These are phyloP conservation scores for Grosmannia clavigera DNA, from an alignment of 2,329 filamentous ascomycete species.

Conservation along the genomic window DNA sequence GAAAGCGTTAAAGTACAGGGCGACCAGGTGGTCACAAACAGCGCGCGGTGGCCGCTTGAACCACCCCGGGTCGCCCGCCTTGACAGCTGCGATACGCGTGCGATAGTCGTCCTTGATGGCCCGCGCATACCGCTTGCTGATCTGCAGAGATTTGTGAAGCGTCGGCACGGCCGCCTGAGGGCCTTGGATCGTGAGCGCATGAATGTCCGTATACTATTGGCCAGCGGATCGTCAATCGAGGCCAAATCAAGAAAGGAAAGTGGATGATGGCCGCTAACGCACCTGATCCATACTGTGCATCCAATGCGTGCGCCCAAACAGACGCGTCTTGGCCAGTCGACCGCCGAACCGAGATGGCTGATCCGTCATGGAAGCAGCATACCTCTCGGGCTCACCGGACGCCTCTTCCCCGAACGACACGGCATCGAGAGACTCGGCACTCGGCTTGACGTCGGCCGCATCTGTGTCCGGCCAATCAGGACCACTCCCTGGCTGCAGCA, in stretches of 20 bases:
- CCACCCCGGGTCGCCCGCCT: conserved; percentile 1
- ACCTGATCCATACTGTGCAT: conserved; percentile 11
- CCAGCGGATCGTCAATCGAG: no score
- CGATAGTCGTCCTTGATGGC: conserved; percentile 24
- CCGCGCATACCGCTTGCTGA: conserved; percentile 28
- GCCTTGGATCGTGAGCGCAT: conserved; percentile 17
- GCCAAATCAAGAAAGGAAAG: no score
- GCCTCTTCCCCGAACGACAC: conserved; percentile 2
- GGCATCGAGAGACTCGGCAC: not conserved
- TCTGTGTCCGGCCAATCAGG: not conserved
- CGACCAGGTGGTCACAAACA: conserved; percentile 36
- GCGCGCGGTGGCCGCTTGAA: conserved; percentile 20
- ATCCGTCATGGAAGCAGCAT: not conserved
- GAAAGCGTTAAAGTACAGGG: conserved; percentile 39
- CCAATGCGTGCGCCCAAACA: conserved; percentile 13
- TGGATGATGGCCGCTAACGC: not conserved
- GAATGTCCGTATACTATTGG: conserved; percentile 5
- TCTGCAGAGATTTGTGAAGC: conserved; percentile 16
- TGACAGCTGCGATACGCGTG: not conserved
- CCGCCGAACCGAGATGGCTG: conserved; percentile 8
- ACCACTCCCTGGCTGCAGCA: not conserved
- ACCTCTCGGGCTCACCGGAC: not conserved
- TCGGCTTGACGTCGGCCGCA: not conserved
- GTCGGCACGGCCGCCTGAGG: conserved; percentile 15
- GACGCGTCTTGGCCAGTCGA: conserved; percentile 12